Base-by-base conservation (phyloP, 106 monocot species). In the Dioscorea zingiberensis region DNA sequence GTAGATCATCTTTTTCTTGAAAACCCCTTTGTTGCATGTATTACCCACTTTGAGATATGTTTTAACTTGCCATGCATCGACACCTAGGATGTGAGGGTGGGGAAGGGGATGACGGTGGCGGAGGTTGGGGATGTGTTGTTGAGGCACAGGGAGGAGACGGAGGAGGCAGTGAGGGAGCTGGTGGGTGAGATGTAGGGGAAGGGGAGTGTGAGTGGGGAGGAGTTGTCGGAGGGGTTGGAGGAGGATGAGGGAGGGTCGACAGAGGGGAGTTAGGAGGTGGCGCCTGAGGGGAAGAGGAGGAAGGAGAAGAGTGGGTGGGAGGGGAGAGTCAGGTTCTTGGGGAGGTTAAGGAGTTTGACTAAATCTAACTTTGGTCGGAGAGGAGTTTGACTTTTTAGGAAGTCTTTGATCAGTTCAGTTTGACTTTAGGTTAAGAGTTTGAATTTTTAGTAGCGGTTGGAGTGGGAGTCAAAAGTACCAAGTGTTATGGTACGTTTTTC, bases 51-150 rank as follows among this genome's bases (percentile, higher is more conserved):
- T n/a, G n/a, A n/a, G n/a, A n/a, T n/a, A n/a, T n/a, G n/a, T n/a
- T n/a, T n/a, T n/a, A n/a, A n/a, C n/a, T n/a, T n/a, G n/a, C n/a
- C n/a, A n/a, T n/a, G n/a, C n/a, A n/a, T n/a, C n/a, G n/a, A n/a
- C n/a, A n/a, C n/a, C n/a, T n/a, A 72, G 9, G 81, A 69, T 67
- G 65, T 83, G 11, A 23, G 61, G 12, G 81, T 54, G 12, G 93
- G 93, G 1, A 89, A 72, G 12, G 80, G 71, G 60, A 78, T 94
- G 76, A 94, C 89, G 17, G 80, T 81, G 44, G 93, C 93, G 28
- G 93, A 94, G 80, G 83, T 94, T 1, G 89, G 86, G 29, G 93
- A 94, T 59, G 73, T 94, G 73, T 56, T 94, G 74, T 67, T 94
- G 44, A 68, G 86, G 67, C 78, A 83, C 47, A 71, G 88, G 29